A percentile compares a stretch with the other conserved stretches of the same genome.
Evolutionary conservation across 306 rosid genomes (phyloP).

Genomic region (Geum urbanum): DNA sequence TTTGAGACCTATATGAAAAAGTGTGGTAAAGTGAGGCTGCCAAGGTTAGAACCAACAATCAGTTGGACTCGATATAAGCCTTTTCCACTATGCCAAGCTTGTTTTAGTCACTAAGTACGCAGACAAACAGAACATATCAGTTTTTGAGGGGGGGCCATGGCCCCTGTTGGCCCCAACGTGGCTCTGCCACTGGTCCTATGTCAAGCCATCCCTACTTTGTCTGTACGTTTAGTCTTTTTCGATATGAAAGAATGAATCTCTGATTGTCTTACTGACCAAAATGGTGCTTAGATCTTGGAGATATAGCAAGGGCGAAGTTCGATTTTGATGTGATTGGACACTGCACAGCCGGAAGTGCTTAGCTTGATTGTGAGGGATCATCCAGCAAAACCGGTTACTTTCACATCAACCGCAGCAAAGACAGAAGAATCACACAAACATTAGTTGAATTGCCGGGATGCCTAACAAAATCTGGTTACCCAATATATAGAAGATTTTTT

Average conservation of each 20-base stretch:
- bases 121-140: too few relatives aligned
- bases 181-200: too few relatives aligned
- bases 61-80: too few relatives aligned
- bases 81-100: too few relatives aligned
- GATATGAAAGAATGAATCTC: background rate
- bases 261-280: slow-evolving; percentile 1
- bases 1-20: too few relatives aligned
- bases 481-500: background rate
- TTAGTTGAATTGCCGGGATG: slow-evolving; percentile 11
- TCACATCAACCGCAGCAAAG: slow-evolving; percentile 50
- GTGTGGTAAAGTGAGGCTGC: too few relatives aligned
- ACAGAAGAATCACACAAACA: slow-evolving; percentile 38
- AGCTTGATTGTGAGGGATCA: slow-evolving; percentile 73
- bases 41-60: too few relatives aligned
- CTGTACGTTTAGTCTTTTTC: background rate
- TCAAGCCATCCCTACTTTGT: background rate
- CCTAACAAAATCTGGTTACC: too few relatives aligned
- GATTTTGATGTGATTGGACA: slow-evolving; percentile 95
- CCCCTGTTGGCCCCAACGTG: too few relatives aligned
- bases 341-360: slow-evolving; percentile 85
- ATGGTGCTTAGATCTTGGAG: slow-evolving; percentile 66
- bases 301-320: slow-evolving; percentile 70
- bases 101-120: too few relatives aligned
- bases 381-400: slow-evolving; percentile 65
- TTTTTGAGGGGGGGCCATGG: too few relatives aligned